Evolutionary conservation across 2,329 filamentous ascomycete genomes (phyloP).

Genomic region (Alternaria postmessia): DNA sequence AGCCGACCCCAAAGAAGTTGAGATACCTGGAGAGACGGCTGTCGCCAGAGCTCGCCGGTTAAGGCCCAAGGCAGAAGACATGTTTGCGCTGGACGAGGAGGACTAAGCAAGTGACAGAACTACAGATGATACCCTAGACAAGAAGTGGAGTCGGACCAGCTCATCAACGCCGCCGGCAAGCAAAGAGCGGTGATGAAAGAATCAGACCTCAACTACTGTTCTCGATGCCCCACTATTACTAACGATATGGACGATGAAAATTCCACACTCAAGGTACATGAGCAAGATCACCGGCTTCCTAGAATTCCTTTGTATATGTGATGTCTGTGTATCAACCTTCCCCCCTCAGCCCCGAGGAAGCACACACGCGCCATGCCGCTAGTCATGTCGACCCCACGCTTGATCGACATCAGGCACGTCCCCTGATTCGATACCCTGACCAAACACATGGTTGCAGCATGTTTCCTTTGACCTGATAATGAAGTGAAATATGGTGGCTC

Average conservation of each 20-base stretch:
- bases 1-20: constrained; percentile 3
- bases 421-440: constrained; percentile 11
- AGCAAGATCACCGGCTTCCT: not conserved
- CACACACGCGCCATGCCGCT: constrained; percentile 11
- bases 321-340: not conserved
- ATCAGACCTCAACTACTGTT: not conserved
- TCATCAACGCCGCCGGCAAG: not conserved
- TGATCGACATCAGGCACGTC: constrained; percentile 14
- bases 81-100: constrained; percentile 48
- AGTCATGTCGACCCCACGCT: constrained; percentile 18
- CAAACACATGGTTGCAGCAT: constrained; percentile 7
- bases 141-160: not conserved
- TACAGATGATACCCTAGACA: constrained; percentile 13
- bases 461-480: not conserved
- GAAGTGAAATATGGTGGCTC: not conserved
- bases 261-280: not conserved
- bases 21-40: constrained; percentile 43
- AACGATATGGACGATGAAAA: not conserved
- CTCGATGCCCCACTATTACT: not conserved
- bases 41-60: constrained; percentile 46
- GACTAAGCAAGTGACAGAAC: not conserved
- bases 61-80: constrained; percentile 50
- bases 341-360: not conserved
- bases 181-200: constrained; percentile 3
- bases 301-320: not conserved